phyloP scores from a whole-genome alignment of 2,329 filamentous ascomycete species.

The Colletotrichum sp. region DNA sequence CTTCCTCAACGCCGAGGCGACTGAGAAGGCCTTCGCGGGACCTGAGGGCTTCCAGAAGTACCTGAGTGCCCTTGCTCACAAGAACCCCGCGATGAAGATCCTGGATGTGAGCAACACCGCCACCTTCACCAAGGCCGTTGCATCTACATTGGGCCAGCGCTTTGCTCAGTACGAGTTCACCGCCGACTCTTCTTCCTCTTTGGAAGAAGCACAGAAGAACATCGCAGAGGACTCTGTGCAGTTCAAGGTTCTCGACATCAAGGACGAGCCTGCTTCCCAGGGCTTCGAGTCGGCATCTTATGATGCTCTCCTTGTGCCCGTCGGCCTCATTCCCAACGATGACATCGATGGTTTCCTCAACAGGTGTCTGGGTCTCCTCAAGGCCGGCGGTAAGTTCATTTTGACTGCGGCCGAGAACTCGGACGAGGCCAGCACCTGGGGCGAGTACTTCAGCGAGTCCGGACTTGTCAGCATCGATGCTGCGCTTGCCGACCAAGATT shows the following conservation, averaged over 20 bases:
- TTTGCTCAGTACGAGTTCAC: neutral
- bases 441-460: constrained; percentile 26
- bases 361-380: constrained; percentile 26
- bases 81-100: constrained; percentile 22
- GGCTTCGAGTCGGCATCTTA: constrained; percentile 35
- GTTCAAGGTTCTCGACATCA: constrained; percentile 33
- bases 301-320: constrained; percentile 39
- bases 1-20: constrained; percentile 29
- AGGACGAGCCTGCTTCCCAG: constrained; percentile 33
- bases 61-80: constrained; percentile 25
- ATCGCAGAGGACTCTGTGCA: constrained; percentile 48
- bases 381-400: constrained; percentile 31
- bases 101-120: neutral
- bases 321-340: constrained; percentile 33
- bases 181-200: neutral
- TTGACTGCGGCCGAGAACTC: constrained; percentile 26
- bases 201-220: constrained; percentile 33
- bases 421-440: constrained; percentile 18
- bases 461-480: constrained; percentile 40
- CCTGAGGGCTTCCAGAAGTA: neutral
- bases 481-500: constrained; percentile 26
- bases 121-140: constrained; percentile 1
- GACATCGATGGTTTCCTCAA: constrained; percentile 26
- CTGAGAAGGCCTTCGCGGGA: neutral
- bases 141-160: neutral